Evolutionary conservation across 2,329 filamentous ascomycete species (phyloP), one percentile per base, ranked within the genome.

Genomic region (Phialophora chinensis): DNA sequence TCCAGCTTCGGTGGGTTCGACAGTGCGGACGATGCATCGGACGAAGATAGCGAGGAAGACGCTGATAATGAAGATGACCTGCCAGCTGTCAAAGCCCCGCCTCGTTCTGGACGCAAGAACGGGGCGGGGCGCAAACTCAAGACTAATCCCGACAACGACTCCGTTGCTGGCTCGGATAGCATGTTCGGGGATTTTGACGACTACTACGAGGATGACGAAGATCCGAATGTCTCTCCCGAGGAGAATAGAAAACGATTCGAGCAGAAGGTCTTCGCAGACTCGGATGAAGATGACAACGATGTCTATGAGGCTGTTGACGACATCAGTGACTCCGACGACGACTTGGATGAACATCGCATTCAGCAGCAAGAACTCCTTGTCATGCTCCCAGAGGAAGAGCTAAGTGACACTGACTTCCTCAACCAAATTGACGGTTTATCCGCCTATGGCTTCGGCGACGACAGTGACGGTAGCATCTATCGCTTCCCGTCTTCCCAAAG

Each of bases 301-400:
- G 56, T 72, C 75, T 92, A 93, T 77, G 90, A 88, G 1, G 90
- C 84, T 44, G 89, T 96, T 66, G 91, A 94, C 75, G 87, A 92
- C 59, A 90, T 96, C 67, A 91, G 87, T 72, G 91, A 93, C 69
- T 89, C 92, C 70, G 91, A 94, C 76, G 90, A 94, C 77, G 87
- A 91, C 71, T 87, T 91, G 83, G 87, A 94, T 63, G 86, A 90
- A 74, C 87, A 91, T 93, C 69, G 82, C 91, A 65, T 71, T 73
- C 77, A 73, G 52, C 64, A 72, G 56, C 66, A 72, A 42, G 67
- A 70, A 54, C 31, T 73, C 20, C 55, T 69, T n/a, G 71, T 69
- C 20, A 67, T 69, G 63, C 54, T 70, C 23, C 68, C 77, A 63
- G 72, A 71, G 77, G 76, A 82, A 82, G 69, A 66, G 42, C 66